A percentile compares a stretch with the other conserved stretches of the same genome.
Conservation (phyloP, 345 rosid genomes). For the Brassica nigra region DNA sequence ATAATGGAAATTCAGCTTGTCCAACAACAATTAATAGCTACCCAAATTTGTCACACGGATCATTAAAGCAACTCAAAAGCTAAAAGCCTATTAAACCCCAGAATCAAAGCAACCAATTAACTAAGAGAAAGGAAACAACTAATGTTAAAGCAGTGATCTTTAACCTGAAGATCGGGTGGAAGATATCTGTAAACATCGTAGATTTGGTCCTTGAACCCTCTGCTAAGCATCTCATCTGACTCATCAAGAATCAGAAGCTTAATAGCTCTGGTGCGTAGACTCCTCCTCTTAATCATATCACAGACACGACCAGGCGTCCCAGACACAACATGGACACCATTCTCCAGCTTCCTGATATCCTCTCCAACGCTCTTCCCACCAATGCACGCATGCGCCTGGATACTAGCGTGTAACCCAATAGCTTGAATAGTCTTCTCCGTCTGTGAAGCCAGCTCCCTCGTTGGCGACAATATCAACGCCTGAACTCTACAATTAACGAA, state of each 20-base stretch:
- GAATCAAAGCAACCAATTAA: conserved; percentile 1
- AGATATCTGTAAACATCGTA: conserved; percentile 94
- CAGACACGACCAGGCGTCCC: conserved; percentile 99
- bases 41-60: background rate
- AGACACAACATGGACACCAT: conserved; percentile 70
- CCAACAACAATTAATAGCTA: background rate
- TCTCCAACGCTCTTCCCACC: conserved; percentile 99
- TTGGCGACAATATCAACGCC: conserved; percentile 91
- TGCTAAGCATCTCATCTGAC: conserved; percentile 98
- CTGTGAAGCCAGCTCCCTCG: conserved; percentile 91
- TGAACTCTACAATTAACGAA: conserved; percentile 63
- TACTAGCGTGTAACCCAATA: conserved; percentile 68
- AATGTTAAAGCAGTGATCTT: background rate
- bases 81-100: background rate
- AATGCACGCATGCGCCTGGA: conserved; percentile 83
- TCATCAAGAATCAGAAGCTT: conserved; percentile 66
- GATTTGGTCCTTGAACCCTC: conserved; percentile 99
- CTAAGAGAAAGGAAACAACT: background rate
- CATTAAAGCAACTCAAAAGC: conserved; percentile 1
- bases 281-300: conserved; percentile 98
- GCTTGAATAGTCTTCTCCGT: conserved; percentile 83
- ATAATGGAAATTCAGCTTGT: background rate
- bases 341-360: conserved; percentile 75
- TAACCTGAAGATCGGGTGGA: conserved; percentile 98
- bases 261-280: conserved; percentile 82